Evolutionary conservation across 306 rosid genomes (phyloP).

Genomic region (Prosopis cineraria): DNA sequence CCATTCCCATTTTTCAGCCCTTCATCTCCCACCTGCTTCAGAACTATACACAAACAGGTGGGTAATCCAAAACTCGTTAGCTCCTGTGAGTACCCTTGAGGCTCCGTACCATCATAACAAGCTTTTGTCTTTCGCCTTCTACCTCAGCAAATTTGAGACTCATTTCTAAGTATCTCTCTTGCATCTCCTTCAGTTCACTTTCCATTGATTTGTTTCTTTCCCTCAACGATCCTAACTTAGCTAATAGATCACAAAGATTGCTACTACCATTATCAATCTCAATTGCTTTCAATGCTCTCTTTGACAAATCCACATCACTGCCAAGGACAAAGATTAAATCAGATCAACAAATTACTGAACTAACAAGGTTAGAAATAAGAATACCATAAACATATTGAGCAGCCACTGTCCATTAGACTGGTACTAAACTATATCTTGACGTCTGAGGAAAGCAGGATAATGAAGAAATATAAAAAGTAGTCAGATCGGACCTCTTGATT

Average conservation of each 20-base stretch:
- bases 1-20: slow-evolving; percentile 22
- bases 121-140: slow-evolving; percentile 98
- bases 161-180: slow-evolving; percentile 94
- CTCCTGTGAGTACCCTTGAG: slow-evolving; percentile 69
- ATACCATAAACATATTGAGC: neutral
- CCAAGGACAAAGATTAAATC: slow-evolving; percentile 31
- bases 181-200: slow-evolving; percentile 83
- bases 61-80: slow-evolving; percentile 21
- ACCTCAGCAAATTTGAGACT: slow-evolving; percentile 98
- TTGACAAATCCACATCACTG: slow-evolving; percentile 40
- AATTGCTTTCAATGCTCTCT: slow-evolving; percentile 34
- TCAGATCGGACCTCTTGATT: slow-evolving; percentile 54
- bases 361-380: slow-evolving; percentile 1
- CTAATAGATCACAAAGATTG: slow-evolving; percentile 36
- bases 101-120: slow-evolving; percentile 84
- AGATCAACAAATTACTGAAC: neutral
- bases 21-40: slow-evolving; percentile 31
- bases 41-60: slow-evolving; percentile 49
- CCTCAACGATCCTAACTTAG: slow-evolving; percentile 54
- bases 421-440: neutral
- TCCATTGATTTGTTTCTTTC: slow-evolving; percentile 72
- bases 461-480: slow-evolving; percentile 26
- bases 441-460: neutral
- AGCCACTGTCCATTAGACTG: slow-evolving; percentile 5
- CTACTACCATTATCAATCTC: slow-evolving; percentile 20